Evolutionary conservation across 805 yeast species (phyloP), one percentile per base, ranked within the genome.

Genomic region (Kuraishia cidri): DNA sequence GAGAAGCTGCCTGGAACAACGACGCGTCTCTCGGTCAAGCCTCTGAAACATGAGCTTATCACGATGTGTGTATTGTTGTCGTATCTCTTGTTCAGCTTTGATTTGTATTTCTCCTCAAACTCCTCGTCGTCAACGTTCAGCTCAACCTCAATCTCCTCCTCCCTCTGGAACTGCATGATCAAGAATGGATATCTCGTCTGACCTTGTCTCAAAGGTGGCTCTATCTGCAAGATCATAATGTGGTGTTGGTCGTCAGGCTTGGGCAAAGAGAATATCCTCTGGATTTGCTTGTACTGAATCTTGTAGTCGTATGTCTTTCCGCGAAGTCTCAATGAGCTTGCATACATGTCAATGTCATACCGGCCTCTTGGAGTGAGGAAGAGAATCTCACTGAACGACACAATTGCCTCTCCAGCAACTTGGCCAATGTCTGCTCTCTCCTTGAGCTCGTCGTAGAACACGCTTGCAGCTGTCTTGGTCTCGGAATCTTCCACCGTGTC

Each of bases 301-400:
- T 90, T 92, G 68, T 92, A 94, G 55, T 92, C 98, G 60, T 92
- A 92, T 2, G 97, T 92, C 59, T 90, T 92, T 54, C 99, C 99
- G 48, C 98, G 77, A 33, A 92, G 69, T 52, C 97, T 77, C 58
- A 92, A 72, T 32, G 92, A 82, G 20, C 75, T 72, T 23, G 84
- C 78, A 58, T 84, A 92, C 78, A 92, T 80, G 57, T 90, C 97
- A 46, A 92, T 82, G 56, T 92, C 97, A 56, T 88, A 92, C 58
- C 98, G 90, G 43, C 98, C 98, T 70, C 98, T 79, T 48, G 98
- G 98, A 1, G 97, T 92, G 37, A 92, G 74, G 68, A 92, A 86
- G 52, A 90, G 68, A 4, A 88, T 76, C 47, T 90, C 97, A 32
- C 82, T 74, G 61, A 90, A 88, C 5, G 97, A 82, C 4, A 86